Conservation (phyloP, 345 rosid genomes). For the Brassica nigra region DNA sequence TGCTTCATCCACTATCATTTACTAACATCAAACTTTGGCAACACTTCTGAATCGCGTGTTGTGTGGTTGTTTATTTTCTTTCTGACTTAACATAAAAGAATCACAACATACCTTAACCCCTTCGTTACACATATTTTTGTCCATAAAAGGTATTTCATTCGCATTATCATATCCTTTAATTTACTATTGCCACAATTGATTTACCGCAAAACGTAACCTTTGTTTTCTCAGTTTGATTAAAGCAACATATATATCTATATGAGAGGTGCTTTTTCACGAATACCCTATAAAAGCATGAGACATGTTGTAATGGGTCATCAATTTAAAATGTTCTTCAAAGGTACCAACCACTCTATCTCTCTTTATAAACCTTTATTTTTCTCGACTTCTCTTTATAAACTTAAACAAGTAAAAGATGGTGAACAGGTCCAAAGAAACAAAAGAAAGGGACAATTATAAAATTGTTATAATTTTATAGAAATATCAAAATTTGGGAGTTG, state of each 20-base stretch:
- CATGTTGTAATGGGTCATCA: slow-evolving; percentile 12
- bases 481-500: slow-evolving; percentile 6
- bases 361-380: not conserved
- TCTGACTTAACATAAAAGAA: not conserved
- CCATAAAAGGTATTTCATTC: not conserved
- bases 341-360: slow-evolving; percentile 6
- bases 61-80: slow-evolving; percentile 22
- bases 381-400: not conserved
- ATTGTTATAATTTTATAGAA: slow-evolving; percentile 1
- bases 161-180: not conserved
- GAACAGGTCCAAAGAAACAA: slow-evolving; percentile 22
- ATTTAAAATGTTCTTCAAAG: slow-evolving; percentile 5
- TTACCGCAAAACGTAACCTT: not conserved
- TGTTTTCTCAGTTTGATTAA: slow-evolving; percentile 3
- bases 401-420: slow-evolving; percentile 1
- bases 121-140: not conserved
- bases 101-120: not conserved
- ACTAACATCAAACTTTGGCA: not conserved
- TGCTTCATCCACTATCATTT: slow-evolving; percentile 22
- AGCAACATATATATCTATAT: not conserved
- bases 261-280: not conserved
- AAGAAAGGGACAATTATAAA: not conserved
- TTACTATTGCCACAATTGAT: not conserved
- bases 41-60: slow-evolving; percentile 16
- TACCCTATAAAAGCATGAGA: not conserved